Evolutionary conservation across 1,139 yeast species (phyloP), one percentile per base, ranked within the genome.

Genomic region (Taphrina confusa): DNA sequence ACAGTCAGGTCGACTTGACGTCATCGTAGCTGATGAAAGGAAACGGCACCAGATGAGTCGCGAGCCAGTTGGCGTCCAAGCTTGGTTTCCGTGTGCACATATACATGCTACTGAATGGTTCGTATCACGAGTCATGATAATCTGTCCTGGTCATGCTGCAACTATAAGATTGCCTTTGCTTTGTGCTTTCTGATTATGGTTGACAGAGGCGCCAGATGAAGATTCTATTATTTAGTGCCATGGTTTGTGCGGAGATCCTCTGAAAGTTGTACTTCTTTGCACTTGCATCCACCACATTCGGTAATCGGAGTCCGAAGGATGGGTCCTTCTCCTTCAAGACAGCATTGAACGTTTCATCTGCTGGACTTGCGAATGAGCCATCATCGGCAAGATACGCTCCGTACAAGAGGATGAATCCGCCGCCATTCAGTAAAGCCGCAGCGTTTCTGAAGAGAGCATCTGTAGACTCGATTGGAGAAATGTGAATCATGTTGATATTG

Each of bases 121-220:
- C n/a, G n/a, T n/a, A n/a, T n/a, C n/a, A n/a, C n/a, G n/a, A n/a
- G n/a, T n/a, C n/a, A n/a, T n/a, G n/a, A n/a, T n/a, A n/a, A n/a
- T n/a, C n/a, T n/a, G n/a, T n/a, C n/a, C n/a, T n/a, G n/a, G n/a
- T n/a, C n/a, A n/a, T n/a, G n/a, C n/a, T n/a, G n/a, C n/a, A n/a
- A n/a, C n/a, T n/a, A n/a, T n/a, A n/a, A n/a, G n/a, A n/a, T n/a
- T n/a, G n/a, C n/a, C n/a, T n/a, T n/a, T n/a, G n/a, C n/a, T n/a
- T n/a, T n/a, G n/a, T n/a, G n/a, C n/a, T n/a, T n/a, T n/a, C n/a
- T n/a, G n/a, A n/a, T n/a, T n/a, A n/a, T n/a, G n/a, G n/a, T n/a
- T n/a, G n/a, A n/a, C n/a, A n/a, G n/a, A n/a, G n/a, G 50, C 50
- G 50, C 57, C 57, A 52, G 42, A 44, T 31, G 22, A 52, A 40